Base-by-base conservation (phyloP, 1,284 basidiomycete genomes). In the Volvariella surrecta region DNA sequence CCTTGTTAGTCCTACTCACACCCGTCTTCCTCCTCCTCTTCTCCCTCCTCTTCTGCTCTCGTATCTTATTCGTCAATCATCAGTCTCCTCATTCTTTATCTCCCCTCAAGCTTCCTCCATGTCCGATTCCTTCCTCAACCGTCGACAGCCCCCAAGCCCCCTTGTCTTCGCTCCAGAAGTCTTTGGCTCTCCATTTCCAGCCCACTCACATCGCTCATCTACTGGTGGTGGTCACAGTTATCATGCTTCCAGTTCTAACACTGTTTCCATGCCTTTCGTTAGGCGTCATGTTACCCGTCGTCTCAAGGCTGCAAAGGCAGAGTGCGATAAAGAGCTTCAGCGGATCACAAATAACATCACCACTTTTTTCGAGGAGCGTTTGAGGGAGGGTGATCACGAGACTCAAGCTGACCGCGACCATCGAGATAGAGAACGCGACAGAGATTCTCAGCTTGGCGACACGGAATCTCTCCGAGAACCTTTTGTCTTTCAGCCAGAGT, bases 341-440 rank as follows among this genome's bases (percentile, higher is more conserved):
- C 84, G 89, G 54, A 89, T 97, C 55, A 89, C 95, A 43, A 84
- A 89, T 59, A 89, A 83, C 46, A 93, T 99, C 69, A 95, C 94
- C 48, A 66, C 79, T 21, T 97, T 91, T 66, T 96, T 97, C 53
- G 95, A 99, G 64, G 84, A 91, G 56, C 78, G 84, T 51, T 74
- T 95, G 40, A 71, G 84, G 42, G 82, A 87, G 49, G 73, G 69
- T 46, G 84, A 89, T 58, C 74, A 77, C 52, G 84, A 83, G 58
- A 59, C 66, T 21, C 30, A 15, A 9, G 30, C 9, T 15, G 81
- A 87, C 60, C 72, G 78, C 46, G 80, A 82, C 51, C 66, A 73
- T 50, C 67, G 73, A 50, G 76, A 76, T 53, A 64, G 73, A 45
- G 74, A 74, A 50, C 67, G 69, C 48, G 66, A 58, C 46, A 54